These are phyloP conservation scores for Zygoascus hellenicus DNA, from an alignment of 1,139 yeast genomes.

Conservation along the genomic window DNA sequence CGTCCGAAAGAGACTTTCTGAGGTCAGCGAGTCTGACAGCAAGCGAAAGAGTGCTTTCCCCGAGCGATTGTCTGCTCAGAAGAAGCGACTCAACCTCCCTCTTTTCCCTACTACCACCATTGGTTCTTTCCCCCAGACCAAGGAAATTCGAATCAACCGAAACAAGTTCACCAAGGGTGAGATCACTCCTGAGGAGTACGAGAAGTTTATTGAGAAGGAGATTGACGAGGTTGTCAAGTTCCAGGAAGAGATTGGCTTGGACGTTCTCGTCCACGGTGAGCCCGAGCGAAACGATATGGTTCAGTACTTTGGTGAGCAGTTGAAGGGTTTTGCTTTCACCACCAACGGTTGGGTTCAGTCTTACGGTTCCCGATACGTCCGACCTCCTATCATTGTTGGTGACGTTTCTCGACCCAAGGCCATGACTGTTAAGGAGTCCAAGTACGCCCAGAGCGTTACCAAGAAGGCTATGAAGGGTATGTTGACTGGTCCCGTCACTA, in stretches of 20 bases:
- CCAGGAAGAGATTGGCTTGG: conserved; percentile 98
- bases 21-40: conserved; percentile 60
- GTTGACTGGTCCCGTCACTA: conserved; percentile 99
- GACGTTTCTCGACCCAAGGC: conserved; percentile 98
- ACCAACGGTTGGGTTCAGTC: conserved; percentile 99
- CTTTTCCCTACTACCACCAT: conserved; percentile 99
- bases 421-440: conserved; percentile 98
- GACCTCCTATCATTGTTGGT: conserved; percentile 99
- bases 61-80: conserved; percentile 85
- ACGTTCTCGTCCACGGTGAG: conserved; percentile 98
- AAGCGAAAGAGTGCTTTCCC: conserved; percentile 86
- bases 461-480: conserved; percentile 98
- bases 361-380: conserved; percentile 98
- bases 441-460: conserved; percentile 96
- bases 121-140: conserved; percentile 99
- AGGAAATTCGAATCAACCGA: conserved; percentile 97
- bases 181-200: conserved; percentile 90
- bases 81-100: conserved; percentile 86
- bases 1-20: conserved; percentile 82
- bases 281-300: conserved; percentile 99
- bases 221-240: conserved; percentile 91
- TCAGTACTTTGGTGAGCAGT: conserved; percentile 98
- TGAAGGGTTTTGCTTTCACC: conserved; percentile 97
- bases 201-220: conserved; percentile 93
- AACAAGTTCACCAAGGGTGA: conserved; percentile 97